Base-by-base conservation (phyloP, 1,139 yeast genomes). In the Pichia sp. region DNA sequence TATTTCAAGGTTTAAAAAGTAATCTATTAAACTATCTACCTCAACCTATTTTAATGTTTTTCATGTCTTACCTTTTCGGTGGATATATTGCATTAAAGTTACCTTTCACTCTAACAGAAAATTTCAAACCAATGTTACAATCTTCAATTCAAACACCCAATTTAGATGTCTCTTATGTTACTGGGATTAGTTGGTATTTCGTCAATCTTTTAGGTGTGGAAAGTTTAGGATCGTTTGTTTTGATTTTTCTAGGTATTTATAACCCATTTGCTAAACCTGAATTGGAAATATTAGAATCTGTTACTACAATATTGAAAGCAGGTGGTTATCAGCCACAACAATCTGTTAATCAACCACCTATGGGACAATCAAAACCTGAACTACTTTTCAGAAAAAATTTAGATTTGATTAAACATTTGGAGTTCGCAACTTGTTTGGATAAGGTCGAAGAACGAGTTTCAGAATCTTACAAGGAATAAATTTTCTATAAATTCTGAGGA, bases 111-210 rank as follows among this genome's bases (percentile, higher is more conserved):
- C 65, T 91, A 41, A 91, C 98, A 0, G 73, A 81, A 34, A 79
- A 93, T 46, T 91, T 91, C 68, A 91, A 91, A 61, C 74, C 82
- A 43, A 89, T 91, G 95, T 65, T 93, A 34, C 98, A 91, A 60
- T 77, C 77, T 25, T 96, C 97, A 4, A 83, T 93, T 11, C 74
- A 72, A 47, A 88, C 97, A 0, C 74, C 81, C 1, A 94, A 91
- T 54, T 69, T 91, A 48, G 93, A 88, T 56, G 96, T 81, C 5
- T 68, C 95, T 31, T 91, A 95, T 76, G 98, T 91, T n/a, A 82
- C 94, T 31, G 80, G 96, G 3, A 80, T 93, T 24, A 88, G 96
- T n/a, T 91, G 97, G 98, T 91, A 91, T 60, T 86, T 91, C 60
- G 84, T 91, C 42, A 85, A 88, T 45, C 74, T 88, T 51, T 64